Evolutionary conservation across 345 rosid species (phyloP).

Genomic region (Aquilaria malaccensis): DNA sequence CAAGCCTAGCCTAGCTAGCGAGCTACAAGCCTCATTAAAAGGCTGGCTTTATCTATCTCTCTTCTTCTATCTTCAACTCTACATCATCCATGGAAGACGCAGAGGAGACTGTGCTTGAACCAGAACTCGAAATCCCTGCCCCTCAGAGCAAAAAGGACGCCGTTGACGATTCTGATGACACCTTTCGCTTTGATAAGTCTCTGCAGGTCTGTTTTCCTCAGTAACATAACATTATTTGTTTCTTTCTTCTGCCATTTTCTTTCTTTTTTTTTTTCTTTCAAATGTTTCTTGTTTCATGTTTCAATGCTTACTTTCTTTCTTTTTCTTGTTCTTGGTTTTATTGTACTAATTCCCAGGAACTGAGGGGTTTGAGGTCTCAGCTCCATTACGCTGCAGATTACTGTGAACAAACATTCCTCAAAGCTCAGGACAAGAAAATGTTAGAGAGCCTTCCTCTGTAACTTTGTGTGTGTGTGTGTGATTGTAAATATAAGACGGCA

Average conservation of each 20-base stretch:
- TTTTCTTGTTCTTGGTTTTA: neutral
- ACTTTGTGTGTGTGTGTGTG: neutral
- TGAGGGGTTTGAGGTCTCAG: constrained; percentile 55
- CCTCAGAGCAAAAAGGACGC: constrained; percentile 18
- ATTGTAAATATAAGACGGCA: neutral
- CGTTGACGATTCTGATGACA: constrained; percentile 22
- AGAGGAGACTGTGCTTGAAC: constrained; percentile 16
- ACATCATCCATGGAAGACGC: neutral
- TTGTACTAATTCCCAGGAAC: constrained; percentile 31
- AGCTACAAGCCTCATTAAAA: neutral
- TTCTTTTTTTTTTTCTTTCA: neutral
- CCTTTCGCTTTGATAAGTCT: constrained; percentile 38
- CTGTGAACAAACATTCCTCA: constrained; percentile 44
- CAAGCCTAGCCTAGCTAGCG: neutral
- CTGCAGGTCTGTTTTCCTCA: constrained; percentile 31
- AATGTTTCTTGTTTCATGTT: neutral
- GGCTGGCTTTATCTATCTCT: neutral
- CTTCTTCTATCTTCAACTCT: neutral
- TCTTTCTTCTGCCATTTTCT: neutral
- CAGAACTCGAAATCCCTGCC: constrained; percentile 11
- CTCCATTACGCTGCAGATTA: constrained; percentile 62
- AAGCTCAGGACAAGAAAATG: constrained; percentile 36
- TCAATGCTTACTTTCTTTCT: neutral
- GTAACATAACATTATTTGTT: neutral
- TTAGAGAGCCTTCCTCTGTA: constrained; percentile 13